Evolutionary conservation across 345 rosid genomes (phyloP), one percentile per base, ranked within the genome.

Genomic region (Carallia pectinifolia): DNA sequence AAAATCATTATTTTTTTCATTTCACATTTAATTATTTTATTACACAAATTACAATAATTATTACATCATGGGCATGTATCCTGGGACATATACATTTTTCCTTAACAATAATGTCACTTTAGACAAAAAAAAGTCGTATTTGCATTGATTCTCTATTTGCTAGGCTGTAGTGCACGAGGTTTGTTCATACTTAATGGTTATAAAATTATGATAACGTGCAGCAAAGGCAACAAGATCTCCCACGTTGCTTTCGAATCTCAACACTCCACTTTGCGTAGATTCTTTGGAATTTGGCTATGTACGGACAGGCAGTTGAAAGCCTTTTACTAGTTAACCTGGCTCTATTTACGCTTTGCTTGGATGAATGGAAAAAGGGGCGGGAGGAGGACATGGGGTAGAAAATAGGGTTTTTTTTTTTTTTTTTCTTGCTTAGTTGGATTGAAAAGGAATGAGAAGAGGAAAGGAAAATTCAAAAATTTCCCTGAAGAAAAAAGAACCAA

Each of bases 81-180:
- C 23, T 23, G 23, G 23, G 23, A 23, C 23, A 23, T 23, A 23
- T 23, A 23, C 23, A 13, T 55, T 7, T 19, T 5, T 23, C 1
- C 6, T 23, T 56, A 10, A 27, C 23, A 19, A 9, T 9, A 4
- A 56, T 30, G 12, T 27, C 27, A 3, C 31, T 7, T 15, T 56
- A 56, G 34, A 56, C 4, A 6, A 23, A 1, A 6, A n/a, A n/a
- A 8, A 19, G 7, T 4, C 3, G 33, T 13, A 56, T 52, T 58
- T 56, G 16, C 60, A 56, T 52, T 63, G 29, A 56, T 56, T 56
- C 2, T 56, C 31, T 27, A 56, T 23, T 56, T 52, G 73, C 70
- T 47, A 68, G 69, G 74, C 72, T 80, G 69, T 67, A 66, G 60
- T 61, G 75, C 75, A 55, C 68, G 65, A 61, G 53, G n/a, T 18